A percentile compares a stretch with the other conserved stretches of the same genome.
Conservation (phyloP, 345 rosid genomes). For the Bruguiera parviflora region DNA sequence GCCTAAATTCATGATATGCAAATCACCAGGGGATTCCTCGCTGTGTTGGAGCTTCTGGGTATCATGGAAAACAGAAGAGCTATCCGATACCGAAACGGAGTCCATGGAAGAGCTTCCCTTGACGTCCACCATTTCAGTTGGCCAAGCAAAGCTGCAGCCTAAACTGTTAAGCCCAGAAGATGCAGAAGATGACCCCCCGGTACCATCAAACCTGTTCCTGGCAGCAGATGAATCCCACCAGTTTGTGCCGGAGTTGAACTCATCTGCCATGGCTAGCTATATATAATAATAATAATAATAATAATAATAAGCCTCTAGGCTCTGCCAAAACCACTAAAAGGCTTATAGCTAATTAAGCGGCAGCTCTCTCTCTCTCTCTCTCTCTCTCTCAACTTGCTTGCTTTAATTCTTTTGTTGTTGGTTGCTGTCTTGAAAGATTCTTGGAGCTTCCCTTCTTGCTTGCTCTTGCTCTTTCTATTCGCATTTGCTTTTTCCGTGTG, state of each 20-base stretch:
- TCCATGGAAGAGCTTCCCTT: constrained; percentile 62
- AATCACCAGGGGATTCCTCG: constrained; percentile 32
- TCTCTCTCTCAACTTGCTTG: too few species aligned
- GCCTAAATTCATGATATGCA: constrained; percentile 84
- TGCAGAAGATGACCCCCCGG: constrained; percentile 45
- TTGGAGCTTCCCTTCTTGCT: not conserved
- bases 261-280: constrained; percentile 52
- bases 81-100: constrained; percentile 45
- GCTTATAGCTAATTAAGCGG: not conserved
- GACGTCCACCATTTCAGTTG: constrained; percentile 40
- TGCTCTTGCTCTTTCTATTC: not conserved
- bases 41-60: constrained; percentile 38
- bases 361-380: not conserved
- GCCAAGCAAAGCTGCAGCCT: constrained; percentile 52
- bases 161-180: constrained; percentile 43
- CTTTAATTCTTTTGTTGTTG: not conserved
- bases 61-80: constrained; percentile 51
- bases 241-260: constrained; percentile 43
- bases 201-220: constrained; percentile 41
- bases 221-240: constrained; percentile 61
- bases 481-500: not conserved
- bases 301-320: not conserved
- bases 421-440: constrained; percentile 1
- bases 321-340: not conserved
- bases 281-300: too few species aligned